Percentiles rank a stretch among this genome's conserved stretches.
phyloP scores from a whole-genome alignment of 2,329 filamentous ascomycete species.

The Talaromyces albobiverticillius region DNA sequence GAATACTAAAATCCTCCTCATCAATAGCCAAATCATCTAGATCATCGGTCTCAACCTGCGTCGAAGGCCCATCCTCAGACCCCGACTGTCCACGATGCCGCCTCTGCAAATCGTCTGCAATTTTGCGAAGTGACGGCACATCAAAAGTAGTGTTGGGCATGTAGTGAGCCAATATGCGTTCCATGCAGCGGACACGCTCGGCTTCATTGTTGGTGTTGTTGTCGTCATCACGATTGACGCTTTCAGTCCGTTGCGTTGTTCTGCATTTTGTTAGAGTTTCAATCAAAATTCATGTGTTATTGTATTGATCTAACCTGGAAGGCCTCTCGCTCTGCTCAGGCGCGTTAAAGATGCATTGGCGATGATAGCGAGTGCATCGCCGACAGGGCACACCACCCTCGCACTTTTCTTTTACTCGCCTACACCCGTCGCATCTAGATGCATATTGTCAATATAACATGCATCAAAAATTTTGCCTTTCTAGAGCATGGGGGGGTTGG shows the following conservation, averaged over 20 bases:
- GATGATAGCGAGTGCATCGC: slow-evolving; percentile 51
- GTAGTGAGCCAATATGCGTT: slow-evolving; percentile 49
- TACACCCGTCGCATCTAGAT: slow-evolving; percentile 54
- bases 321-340: slow-evolving; percentile 33
- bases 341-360: slow-evolving; percentile 50
- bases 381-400: slow-evolving; percentile 56
- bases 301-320: slow-evolving; percentile 21
- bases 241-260: slow-evolving; percentile 29
- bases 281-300: too few relatives aligned
- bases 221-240: slow-evolving; percentile 32
- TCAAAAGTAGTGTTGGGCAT: slow-evolving; percentile 45
- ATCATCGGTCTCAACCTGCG: slow-evolving; percentile 32
- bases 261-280: not conserved
- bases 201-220: too few relatives aligned
- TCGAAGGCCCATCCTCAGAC: slow-evolving; percentile 29
- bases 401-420: slow-evolving; percentile 56
- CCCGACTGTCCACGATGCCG: slow-evolving; percentile 30
- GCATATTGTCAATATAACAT: not conserved
- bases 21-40: slow-evolving; percentile 41
- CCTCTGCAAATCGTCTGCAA: slow-evolving; percentile 44
- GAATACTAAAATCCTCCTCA: slow-evolving; percentile 41
- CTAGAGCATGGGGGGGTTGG: too few relatives aligned
- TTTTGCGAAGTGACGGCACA: slow-evolving; percentile 40
- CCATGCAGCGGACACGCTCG: slow-evolving; percentile 43
- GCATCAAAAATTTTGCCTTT: not conserved